Conservation (phyloP, 78 protist genomes). For the Dictyostelium firmibasis region DNA sequence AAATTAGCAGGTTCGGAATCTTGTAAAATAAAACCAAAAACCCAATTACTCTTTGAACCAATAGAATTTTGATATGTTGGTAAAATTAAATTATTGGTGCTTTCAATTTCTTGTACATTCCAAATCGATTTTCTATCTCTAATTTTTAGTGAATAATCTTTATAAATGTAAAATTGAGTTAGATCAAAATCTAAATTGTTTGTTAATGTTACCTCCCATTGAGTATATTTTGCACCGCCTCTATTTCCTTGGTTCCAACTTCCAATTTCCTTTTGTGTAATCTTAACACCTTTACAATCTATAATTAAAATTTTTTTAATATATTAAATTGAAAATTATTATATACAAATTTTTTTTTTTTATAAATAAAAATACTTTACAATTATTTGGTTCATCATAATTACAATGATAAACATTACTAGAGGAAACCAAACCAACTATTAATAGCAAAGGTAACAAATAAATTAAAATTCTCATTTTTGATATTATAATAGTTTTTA, state of each 20-base stretch:
- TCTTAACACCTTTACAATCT: background rate
- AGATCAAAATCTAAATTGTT: background rate
- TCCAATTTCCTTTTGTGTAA: background rate
- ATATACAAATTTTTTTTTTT: no score
- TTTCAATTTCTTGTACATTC: background rate
- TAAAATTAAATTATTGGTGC: background rate
- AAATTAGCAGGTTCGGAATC: background rate
- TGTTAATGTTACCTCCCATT: background rate
- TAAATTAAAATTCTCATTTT: background rate
- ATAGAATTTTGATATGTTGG: background rate
- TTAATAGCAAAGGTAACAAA: background rate
- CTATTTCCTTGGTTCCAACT: background rate
- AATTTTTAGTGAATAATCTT: background rate
- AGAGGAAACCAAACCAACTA: background rate
- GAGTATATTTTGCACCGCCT: slow-evolving; percentile 1
- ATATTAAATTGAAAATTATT: no score
- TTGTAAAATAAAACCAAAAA: background rate
- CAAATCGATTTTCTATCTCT: slow-evolving; percentile 23
- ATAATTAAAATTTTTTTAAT: background rate
- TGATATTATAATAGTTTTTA: no score
- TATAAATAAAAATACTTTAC: background rate
- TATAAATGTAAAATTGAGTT: slow-evolving; percentile 7
- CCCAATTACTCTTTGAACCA: background rate
- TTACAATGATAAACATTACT: background rate
- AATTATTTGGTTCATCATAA: background rate